Evolutionary conservation across 2,329 filamentous ascomycete species (phyloP).

Genomic region (Pseudohalonectria lignicola): DNA sequence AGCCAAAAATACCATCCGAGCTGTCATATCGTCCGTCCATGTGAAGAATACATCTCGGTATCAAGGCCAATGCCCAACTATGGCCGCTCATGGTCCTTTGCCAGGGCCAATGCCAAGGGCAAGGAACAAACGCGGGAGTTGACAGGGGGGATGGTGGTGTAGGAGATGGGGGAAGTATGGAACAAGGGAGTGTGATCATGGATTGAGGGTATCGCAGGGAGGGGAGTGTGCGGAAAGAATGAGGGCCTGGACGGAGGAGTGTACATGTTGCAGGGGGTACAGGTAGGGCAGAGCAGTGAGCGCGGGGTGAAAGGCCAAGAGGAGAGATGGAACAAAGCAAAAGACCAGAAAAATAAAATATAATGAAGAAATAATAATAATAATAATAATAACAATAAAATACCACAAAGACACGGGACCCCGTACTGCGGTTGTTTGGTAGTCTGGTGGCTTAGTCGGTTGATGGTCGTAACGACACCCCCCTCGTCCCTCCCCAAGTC

Average conservation of each 20-base stretch:
- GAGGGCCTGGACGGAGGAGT: background rate
- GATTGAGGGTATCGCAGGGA: too few species aligned
- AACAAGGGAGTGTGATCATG: conserved; percentile 2
- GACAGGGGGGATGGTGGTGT: too few species aligned
- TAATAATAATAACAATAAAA: too few species aligned
- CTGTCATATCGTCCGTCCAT: conserved; percentile 7
- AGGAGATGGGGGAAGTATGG: conserved; percentile 1
- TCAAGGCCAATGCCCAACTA: background rate
- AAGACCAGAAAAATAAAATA: too few species aligned
- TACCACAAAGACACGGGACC: too few species aligned
- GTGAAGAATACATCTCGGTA: background rate
- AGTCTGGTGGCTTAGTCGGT: too few species aligned
- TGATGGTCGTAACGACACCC: conserved; percentile 1
- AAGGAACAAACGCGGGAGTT: background rate
- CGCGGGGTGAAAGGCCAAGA: too few species aligned
- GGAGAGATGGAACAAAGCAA: too few species aligned
- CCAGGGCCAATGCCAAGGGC: background rate
- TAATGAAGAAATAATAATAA: too few species aligned
- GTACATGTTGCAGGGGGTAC: too few species aligned
- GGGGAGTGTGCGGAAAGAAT: background rate
- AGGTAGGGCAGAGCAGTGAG: too few species aligned
- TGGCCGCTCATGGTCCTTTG: background rate
- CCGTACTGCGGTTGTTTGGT: too few species aligned
- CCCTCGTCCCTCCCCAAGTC: background rate
- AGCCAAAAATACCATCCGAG: conserved; percentile 12